phyloP scores from a whole-genome alignment of 768 basidiomycete genomes.

The Jaapia argillacea region DNA sequence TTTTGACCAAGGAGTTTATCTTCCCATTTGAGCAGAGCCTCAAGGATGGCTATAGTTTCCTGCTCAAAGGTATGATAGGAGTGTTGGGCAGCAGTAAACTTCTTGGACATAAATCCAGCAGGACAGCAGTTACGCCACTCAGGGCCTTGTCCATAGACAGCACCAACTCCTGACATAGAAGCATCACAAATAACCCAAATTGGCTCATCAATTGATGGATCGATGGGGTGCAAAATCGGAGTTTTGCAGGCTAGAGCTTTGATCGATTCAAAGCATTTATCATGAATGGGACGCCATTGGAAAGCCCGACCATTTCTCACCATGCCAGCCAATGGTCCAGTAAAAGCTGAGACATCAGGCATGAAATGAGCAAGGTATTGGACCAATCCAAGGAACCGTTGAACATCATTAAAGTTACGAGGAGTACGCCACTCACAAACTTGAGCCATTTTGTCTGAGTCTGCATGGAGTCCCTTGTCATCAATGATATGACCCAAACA shows the following conservation, averaged over 20 bases:
- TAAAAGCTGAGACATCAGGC: conserved; percentile 23
- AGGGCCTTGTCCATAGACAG: no score
- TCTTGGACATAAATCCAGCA: conserved; percentile 18
- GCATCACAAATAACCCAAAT: no score
- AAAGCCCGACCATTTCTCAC: conserved; percentile 18
- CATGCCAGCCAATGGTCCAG: conserved; percentile 19
- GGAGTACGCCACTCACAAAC: conserved; percentile 26
- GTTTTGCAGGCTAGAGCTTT: conserved; percentile 6
- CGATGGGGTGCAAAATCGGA: conserved; percentile 10
- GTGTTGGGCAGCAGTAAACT: conserved; percentile 17
- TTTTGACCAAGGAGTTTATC: conserved; percentile 18
- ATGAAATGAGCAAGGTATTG: conserved; percentile 24
- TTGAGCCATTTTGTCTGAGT: conserved; percentile 23
- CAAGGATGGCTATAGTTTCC: conserved; percentile 8
- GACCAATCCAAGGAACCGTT: no score
- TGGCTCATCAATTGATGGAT: no score
- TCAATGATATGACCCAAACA: conserved; percentile 32
- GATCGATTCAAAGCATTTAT: conserved; percentile 14
- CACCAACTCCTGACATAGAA: no score
- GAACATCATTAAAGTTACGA: conserved; percentile 22
- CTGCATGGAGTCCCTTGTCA: conserved; percentile 24
- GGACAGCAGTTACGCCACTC: no score
- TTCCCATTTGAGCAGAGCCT: conserved; percentile 20
- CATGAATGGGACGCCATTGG: conserved; percentile 17
- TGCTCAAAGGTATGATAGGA: conserved; percentile 14